Evolutionary conservation across 2,329 filamentous ascomycete genomes (phyloP).

Genomic region (Xylariaceae sp.): DNA sequence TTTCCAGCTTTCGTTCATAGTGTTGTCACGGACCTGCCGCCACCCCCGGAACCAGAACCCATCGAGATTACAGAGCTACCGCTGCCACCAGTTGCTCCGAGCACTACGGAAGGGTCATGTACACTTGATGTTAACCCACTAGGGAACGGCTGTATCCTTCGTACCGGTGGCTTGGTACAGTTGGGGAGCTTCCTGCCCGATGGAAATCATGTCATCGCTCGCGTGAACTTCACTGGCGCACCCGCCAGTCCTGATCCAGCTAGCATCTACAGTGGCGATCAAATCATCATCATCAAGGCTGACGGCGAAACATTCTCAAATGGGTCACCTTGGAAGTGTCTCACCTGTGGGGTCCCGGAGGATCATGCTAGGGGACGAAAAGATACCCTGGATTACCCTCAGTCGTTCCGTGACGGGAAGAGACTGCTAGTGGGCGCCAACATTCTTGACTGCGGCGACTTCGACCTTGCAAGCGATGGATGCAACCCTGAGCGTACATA

Average conservation of each 20-base stretch:
- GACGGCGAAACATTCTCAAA: constrained; percentile 50
- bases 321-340: constrained; percentile 55
- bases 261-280: constrained; percentile 50
- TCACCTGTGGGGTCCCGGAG: constrained; percentile 51
- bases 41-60: constrained; percentile 28
- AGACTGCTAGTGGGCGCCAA: constrained; percentile 44
- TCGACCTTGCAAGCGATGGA: constrained; percentile 42
- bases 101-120: constrained; percentile 8
- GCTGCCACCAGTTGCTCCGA: constrained; percentile 19
- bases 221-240: constrained; percentile 51
- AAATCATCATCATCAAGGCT: constrained; percentile 52
- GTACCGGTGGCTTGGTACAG: background rate
- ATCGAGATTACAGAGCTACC: constrained; percentile 23
- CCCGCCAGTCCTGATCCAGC: constrained; percentile 47
- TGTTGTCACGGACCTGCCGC: background rate
- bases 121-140: constrained; percentile 14
- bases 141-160: constrained; percentile 22
- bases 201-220: constrained; percentile 50
- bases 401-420: constrained; percentile 49
- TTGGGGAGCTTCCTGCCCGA: constrained; percentile 48
- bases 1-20: background rate
- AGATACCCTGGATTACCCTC: constrained; percentile 48
- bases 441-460: constrained; percentile 48
- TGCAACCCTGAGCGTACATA: constrained; percentile 47
- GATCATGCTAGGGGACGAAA: constrained; percentile 37